Base-by-base conservation (phyloP, 2,329 filamentous ascomycete genomes). In the Metarhizium robertsii region DNA sequence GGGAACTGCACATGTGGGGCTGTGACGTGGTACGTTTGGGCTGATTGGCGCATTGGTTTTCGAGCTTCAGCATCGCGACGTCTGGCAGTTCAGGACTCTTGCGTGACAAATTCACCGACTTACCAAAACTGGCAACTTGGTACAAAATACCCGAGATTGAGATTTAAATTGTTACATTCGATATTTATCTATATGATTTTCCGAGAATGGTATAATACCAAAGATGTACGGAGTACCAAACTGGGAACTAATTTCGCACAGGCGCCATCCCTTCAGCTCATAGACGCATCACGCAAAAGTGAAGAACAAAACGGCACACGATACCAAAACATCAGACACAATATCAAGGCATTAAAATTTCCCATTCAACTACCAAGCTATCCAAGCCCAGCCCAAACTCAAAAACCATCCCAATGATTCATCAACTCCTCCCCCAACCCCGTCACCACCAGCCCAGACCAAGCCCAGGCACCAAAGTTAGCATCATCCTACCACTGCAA, bases 391-490 rank as follows among this genome's bases (percentile, higher is more conserved):
- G 16, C 42, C 42, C 38, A 40, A 40, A 6, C 38, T 5, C 38
- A 40, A 40, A 7, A 40, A 14, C 38, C 38, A 40, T 1, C 2
- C 38, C 10, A 5, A 13, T 5, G 8, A 16, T 40, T 11, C 13
- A 6, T 16, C 11, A 40, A 5, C 38, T 40, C 25, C 50, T 18
- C 48, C 6, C 16, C 40, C 47, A 16, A 8, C 13, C 34, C 16
- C 43, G 25, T 50, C 32, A 6, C 46, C 57, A 6, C 42, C 52
- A 25, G 46, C 42, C 25, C n/a, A 47, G 52, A 25, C 29, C 38
- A 42, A 47, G 50, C 53, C 14, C 34, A 50, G 53, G 46, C 54
- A 40, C 45, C 51, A 25, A 51, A 56, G 52, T 58, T 56, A 58
- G 56, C 52, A 56, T 6, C 38, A 20, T 52, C 46, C 25, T 18